Evolutionary conservation across 2,329 filamentous ascomycete species (phyloP).

Genomic region (Alternaria ethzedia): DNA sequence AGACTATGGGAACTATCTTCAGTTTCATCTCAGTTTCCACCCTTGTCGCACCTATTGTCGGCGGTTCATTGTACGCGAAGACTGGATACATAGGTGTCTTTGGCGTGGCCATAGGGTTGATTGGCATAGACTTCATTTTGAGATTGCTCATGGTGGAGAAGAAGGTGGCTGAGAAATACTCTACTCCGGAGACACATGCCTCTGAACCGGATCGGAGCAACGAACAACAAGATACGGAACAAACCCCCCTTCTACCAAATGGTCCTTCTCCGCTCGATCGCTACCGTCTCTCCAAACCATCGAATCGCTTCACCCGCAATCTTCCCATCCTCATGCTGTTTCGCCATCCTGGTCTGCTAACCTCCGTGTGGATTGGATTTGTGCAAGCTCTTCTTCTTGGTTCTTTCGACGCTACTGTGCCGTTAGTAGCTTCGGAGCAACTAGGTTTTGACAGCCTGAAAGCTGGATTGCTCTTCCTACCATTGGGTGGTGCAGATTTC

Average conservation of each 20-base stretch:
- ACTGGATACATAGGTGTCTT: conserved; percentile 66
- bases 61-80: conserved; percentile 66
- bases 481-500: conserved; percentile 53
- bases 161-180: conserved; percentile 59
- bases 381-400: conserved; percentile 48
- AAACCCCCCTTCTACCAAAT: conserved; percentile 31
- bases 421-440: conserved; percentile 51
- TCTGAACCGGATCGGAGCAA: conserved; percentile 7
- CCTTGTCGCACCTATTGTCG: conserved; percentile 63
- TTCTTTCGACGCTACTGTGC: conserved; percentile 58
- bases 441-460: conserved; percentile 54
- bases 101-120: conserved; percentile 60
- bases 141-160: conserved; percentile 68
- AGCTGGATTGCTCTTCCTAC: conserved; percentile 55
- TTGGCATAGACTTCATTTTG: conserved; percentile 66
- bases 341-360: conserved; percentile 37
- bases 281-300: conserved; percentile 54
- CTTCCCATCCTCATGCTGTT: conserved; percentile 58
- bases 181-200: conserved; percentile 13
- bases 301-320: conserved; percentile 47
- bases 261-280: conserved; percentile 25
- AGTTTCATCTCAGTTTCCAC: conserved; percentile 65
- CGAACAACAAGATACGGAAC: conserved; percentile 26
- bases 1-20: conserved; percentile 67
- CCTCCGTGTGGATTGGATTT: conserved; percentile 42